Percentiles rank a stretch among this genome's conserved stretches.
phyloP scores from a whole-genome alignment of 1,284 basidiomycete species.

The Coniferiporia sulphurascens region DNA sequence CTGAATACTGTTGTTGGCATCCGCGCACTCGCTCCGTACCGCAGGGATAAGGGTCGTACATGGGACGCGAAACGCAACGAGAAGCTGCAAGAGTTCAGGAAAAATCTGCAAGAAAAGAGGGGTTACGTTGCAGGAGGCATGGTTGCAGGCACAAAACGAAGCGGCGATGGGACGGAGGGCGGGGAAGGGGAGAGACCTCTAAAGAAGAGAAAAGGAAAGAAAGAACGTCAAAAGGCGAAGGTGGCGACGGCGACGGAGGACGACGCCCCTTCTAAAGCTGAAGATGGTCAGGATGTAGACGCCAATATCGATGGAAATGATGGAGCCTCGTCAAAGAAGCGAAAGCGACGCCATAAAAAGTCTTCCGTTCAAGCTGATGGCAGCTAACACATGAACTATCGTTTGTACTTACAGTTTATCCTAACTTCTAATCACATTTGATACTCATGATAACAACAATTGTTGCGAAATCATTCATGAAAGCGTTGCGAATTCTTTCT shows the following conservation, averaged over 20 bases:
- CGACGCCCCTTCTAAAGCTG: not conserved
- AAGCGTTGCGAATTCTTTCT: too few relatives aligned
- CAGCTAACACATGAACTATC: not conserved
- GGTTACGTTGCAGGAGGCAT: slow-evolving; percentile 21
- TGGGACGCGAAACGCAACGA: slow-evolving; percentile 67
- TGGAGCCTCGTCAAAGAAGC: slow-evolving; percentile 11
- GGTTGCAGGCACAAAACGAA: slow-evolving; percentile 18
- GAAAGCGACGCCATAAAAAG: slow-evolving; percentile 16
- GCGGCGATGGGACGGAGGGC: slow-evolving; percentile 14
- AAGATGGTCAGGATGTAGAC: not conserved
- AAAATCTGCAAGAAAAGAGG: slow-evolving; percentile 37
- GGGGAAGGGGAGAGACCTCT: slow-evolving; percentile 21
- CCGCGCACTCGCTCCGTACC: slow-evolving; percentile 90
- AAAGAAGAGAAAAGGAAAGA: slow-evolving; percentile 73
- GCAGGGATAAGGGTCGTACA: slow-evolving; percentile 42
- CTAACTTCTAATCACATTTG: not conserved
- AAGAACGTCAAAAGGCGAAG: slow-evolving; percentile 60
- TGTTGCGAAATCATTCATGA: too few relatives aligned
- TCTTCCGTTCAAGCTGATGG: not conserved
- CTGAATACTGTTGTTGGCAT: slow-evolving; percentile 88
- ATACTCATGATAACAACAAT: too few relatives aligned
- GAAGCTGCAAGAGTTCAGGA: slow-evolving; percentile 72
- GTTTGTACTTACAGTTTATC: not conserved
- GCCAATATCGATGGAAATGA: not conserved
- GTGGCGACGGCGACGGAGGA: not conserved